These are phyloP conservation scores for Aristolochia fimbriata DNA, from an alignment of 164 flowering plant species.

Conservation along the genomic window DNA sequence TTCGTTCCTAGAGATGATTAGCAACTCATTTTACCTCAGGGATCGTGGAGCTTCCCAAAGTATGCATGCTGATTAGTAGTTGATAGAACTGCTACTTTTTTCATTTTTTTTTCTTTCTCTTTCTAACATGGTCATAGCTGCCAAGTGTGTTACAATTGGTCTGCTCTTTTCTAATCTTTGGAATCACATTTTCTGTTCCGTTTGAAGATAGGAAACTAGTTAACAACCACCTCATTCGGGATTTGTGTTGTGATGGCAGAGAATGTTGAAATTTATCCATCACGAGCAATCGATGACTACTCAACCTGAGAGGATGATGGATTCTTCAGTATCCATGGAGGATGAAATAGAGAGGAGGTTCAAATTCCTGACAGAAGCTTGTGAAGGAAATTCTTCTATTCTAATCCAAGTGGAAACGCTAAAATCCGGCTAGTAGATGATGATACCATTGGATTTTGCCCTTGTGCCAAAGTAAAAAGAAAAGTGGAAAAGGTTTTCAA, in stretches of 20 bases:
- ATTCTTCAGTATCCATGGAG: constrained; percentile 7
- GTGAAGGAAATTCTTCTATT: constrained; percentile 58
- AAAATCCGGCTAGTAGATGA: constrained; percentile 12
- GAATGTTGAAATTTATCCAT: constrained; percentile 44
- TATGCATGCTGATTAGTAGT: too few species aligned
- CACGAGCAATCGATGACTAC: constrained; percentile 19
- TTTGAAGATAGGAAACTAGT: too few species aligned
- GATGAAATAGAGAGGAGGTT: constrained; percentile 33
- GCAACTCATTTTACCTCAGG: too few species aligned
- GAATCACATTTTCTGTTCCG: neutral
- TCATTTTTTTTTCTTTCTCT: too few species aligned
- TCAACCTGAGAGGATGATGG: constrained; percentile 10
- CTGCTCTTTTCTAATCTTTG: neutral
- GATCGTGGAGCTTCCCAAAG: too few species aligned
- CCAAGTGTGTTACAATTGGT: too few species aligned
- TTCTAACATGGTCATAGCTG: too few species aligned
- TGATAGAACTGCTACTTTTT: too few species aligned
- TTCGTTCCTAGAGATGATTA: too few species aligned
- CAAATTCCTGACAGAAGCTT: constrained; percentile 41
- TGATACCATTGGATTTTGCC: neutral
- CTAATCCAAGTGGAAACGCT: constrained; percentile 46
- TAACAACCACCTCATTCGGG: neutral
- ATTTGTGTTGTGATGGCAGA: constrained; percentile 29
- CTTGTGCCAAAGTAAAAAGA: too few species aligned
- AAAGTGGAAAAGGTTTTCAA: too few species aligned